Conservation (phyloP, 164 flowering plant species). For the Chimonanthus praecox region DNA sequence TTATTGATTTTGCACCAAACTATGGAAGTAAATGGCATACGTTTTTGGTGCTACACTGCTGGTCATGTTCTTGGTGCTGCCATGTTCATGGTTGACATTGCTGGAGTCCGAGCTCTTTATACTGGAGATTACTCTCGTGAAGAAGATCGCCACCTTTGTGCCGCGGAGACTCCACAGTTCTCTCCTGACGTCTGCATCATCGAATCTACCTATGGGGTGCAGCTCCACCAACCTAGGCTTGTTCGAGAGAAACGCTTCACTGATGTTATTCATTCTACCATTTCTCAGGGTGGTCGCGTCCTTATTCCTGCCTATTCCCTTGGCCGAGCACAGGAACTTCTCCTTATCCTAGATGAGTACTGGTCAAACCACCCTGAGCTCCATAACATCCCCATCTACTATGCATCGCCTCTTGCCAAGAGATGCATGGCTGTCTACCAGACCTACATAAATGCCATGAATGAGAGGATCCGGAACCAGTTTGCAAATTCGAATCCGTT, state of each 20-base stretch:
- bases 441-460: slow-evolving; percentile 92
- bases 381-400: slow-evolving; percentile 84
- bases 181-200: slow-evolving; percentile 92
- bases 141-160: slow-evolving; percentile 97
- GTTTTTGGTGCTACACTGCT: slow-evolving; percentile 98
- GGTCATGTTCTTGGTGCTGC: slow-evolving; percentile 99
- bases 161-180: slow-evolving; percentile 89
- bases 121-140: slow-evolving; percentile 98
- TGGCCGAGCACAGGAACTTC: slow-evolving; percentile 97
- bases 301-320: slow-evolving; percentile 95
- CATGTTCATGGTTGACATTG: slow-evolving; percentile 99
- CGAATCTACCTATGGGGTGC: slow-evolving; percentile 98
- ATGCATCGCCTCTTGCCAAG: slow-evolving; percentile 97
- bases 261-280: slow-evolving; percentile 80
- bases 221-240: slow-evolving; percentile 79
- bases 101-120: slow-evolving; percentile 92
- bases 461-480: slow-evolving; percentile 81
- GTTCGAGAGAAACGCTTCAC: slow-evolving; percentile 89
- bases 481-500: slow-evolving; percentile 84
- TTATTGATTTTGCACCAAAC: slow-evolving; percentile 97
- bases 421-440: slow-evolving; percentile 92
- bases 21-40: slow-evolving; percentile 86
- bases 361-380: slow-evolving; percentile 94
- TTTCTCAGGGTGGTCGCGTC: slow-evolving; percentile 93
- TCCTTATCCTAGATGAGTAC: slow-evolving; percentile 89